Conservation (phyloP, 2,329 filamentous ascomycete species). For the Claviceps humidiphila region DNA sequence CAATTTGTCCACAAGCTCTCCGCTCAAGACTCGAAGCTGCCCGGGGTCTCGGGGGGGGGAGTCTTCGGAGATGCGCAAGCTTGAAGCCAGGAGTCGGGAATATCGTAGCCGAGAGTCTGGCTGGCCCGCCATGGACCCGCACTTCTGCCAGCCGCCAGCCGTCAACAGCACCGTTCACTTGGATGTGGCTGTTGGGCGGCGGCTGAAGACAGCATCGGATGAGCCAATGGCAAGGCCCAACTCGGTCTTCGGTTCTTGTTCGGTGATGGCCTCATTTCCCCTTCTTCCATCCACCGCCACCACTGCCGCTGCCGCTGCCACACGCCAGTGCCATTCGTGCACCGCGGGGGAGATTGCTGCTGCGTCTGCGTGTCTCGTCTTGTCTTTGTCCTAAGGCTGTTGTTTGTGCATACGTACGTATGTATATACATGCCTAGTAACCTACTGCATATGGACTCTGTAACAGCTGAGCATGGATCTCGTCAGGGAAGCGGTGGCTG, state of each 20-base stretch:
- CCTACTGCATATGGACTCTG: too few species aligned
- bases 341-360: not conserved
- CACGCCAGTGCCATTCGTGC: not conserved
- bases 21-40: not conserved
- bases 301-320: not conserved
- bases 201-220: constrained; percentile 1
- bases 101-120: not conserved
- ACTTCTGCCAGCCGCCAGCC: not conserved
- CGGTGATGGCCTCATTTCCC: not conserved
- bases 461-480: too few species aligned
- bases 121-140: not conserved
- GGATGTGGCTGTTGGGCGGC: constrained; percentile 1
- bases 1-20: not conserved
- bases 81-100: not conserved
- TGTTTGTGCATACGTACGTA: too few species aligned
- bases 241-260: not conserved
- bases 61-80: not conserved
- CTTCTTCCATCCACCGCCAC: not conserved
- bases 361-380: not conserved
- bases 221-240: not conserved
- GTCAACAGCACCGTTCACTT: not conserved
- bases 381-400: not conserved
- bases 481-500: too few species aligned
- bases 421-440: too few species aligned
- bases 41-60: not conserved